A percentile compares a stretch with the other conserved stretches of the same genome.
Conservation (phyloP, 805 yeast genomes). For the Schwanniomyces sp. region DNA sequence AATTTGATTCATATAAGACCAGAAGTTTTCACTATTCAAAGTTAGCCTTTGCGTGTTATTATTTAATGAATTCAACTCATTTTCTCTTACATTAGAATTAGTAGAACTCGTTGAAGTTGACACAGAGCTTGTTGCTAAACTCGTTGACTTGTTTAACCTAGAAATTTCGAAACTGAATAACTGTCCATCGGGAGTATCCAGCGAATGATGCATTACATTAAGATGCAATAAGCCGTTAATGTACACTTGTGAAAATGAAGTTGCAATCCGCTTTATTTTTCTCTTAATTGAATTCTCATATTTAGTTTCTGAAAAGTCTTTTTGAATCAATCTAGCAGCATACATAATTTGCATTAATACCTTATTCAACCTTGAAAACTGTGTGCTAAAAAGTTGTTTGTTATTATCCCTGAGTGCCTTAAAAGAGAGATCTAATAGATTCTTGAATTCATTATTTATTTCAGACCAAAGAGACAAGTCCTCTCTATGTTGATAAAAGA, state of each 20-base stretch:
- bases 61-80: conserved; percentile 7
- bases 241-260: conserved; percentile 60
- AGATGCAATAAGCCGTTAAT: conserved; percentile 66
- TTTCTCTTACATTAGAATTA: conserved; percentile 14
- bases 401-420: conserved; percentile 53
- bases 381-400: conserved; percentile 52
- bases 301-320: conserved; percentile 48
- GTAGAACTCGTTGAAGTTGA: conserved; percentile 10
- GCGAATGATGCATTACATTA: conserved; percentile 35
- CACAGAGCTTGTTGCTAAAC: conserved; percentile 3
- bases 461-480: conserved; percentile 65
- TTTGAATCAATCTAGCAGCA: conserved; percentile 53
- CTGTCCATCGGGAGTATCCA: conserved; percentile 21
- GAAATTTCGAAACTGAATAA: conserved; percentile 31
- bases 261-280: conserved; percentile 51
- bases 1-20: conserved; percentile 36
- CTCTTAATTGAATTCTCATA: conserved; percentile 48
- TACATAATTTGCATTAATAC: conserved; percentile 53
- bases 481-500: conserved; percentile 58
- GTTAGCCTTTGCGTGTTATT: not conserved
- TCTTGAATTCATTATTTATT: conserved; percentile 47
- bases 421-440: conserved; percentile 46
- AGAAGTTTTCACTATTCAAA: conserved; percentile 7
- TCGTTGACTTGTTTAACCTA: conserved; percentile 20
- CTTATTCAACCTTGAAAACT: conserved; percentile 54